Conservation (phyloP, 495 filamentous ascomycete genomes). For the Aspergillus saccharolyticus region DNA sequence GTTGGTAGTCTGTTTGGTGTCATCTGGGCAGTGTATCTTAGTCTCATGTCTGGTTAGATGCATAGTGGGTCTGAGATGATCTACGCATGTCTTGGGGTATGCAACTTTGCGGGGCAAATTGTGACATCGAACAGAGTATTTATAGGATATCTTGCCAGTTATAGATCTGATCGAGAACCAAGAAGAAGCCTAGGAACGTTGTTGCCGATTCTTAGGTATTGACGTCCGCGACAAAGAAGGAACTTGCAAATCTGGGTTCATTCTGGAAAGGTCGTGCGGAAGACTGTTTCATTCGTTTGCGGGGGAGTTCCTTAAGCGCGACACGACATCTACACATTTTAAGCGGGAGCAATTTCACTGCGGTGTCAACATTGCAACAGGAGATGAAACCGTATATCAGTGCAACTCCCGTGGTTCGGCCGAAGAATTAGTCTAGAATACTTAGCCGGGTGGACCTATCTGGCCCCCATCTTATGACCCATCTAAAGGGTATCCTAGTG, state of each 20-base stretch:
- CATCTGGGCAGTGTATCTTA: slow-evolving; percentile 77
- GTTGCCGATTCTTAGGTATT: too few relatives aligned
- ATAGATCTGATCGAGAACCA: too few relatives aligned
- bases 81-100: not conserved
- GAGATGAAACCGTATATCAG: not conserved
- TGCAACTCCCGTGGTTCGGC: not conserved
- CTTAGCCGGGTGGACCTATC: not conserved
- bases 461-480: not conserved
- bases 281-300: too few relatives aligned
- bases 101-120: not conserved
- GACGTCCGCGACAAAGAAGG: too few relatives aligned
- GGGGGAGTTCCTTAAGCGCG: not conserved
- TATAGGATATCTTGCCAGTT: too few relatives aligned
- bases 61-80: not conserved
- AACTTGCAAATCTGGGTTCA: too few relatives aligned
- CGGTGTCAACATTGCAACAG: too few relatives aligned
- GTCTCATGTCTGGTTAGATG: slow-evolving; percentile 46
- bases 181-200: too few relatives aligned
- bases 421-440: not conserved
- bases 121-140: too few relatives aligned
- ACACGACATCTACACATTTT: too few relatives aligned
- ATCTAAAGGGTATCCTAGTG: not conserved
- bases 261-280: too few relatives aligned
- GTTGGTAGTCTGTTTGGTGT: slow-evolving; percentile 69
- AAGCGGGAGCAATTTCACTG: too few relatives aligned